Base-by-base conservation (phyloP, 352 stramenopile species). In the Globisporangium paddicum region DNA sequence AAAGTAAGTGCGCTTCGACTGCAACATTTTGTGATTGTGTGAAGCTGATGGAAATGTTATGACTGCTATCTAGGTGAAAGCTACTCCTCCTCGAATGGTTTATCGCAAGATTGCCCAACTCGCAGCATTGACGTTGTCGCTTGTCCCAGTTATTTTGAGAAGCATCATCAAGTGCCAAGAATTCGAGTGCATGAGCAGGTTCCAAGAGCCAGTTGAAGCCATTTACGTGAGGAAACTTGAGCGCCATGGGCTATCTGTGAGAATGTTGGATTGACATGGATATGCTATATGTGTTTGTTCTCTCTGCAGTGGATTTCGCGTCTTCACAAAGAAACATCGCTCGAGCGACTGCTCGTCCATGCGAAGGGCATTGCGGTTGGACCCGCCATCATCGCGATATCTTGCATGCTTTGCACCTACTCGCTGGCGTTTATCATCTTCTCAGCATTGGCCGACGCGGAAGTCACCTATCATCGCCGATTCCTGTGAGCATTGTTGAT, bases 381-480 rank as follows among this genome's bases (percentile, higher is more conserved):
- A 14, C 56, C 72, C 44, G 73, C 68, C 7, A 5, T 91, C 44
- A 82, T 91, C 47, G 75, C 81, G 2, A 35, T 87, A n/a, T 91
- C 85, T 14, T 89, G 77, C 52, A 79, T 84, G 60, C 41, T 89
- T 16, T 79, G 79, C 38, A 92, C 85, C 30, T 91, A 90, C 57
- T 79, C 82, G 56, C 65, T 94, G 67, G 82, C 80, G 6, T 90
- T 72, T 7, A 77, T 86, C 34, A 73, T 89, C 55, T 94, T 94
- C 64, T 68, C 77, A 11, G 80, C 82, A 1, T 71, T 94, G 4
- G 85, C 85, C 5, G 82, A 94, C 62, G 85, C 85, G 7, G 85
- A 94, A 71, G 80, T 92, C 21, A 94, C 85, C 8, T 94, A 94
- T 49, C 82, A 94, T 55, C 85, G 85, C 34, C 82, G 85, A 32